A percentile compares a stretch with the other conserved stretches of the same genome.
Evolutionary conservation across 345 rosid genomes (phyloP).

Genomic region (Aquilaria malaccensis): DNA sequence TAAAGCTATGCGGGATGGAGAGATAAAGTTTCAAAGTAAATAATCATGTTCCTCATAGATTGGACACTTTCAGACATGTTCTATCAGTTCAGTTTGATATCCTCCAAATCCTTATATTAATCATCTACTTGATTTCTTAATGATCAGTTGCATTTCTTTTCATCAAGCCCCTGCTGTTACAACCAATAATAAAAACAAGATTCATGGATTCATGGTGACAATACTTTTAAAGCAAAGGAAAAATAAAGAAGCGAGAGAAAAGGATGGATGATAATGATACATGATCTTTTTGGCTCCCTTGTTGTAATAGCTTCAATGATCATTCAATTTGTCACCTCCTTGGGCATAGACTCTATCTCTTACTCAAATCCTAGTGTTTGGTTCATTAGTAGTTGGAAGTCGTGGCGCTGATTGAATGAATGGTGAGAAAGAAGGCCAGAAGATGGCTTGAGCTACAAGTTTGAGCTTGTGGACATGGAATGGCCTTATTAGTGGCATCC

Average conservation of each 20-base stretch:
- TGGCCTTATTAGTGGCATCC: constrained; percentile 51
- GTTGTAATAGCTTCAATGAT: constrained; percentile 93
- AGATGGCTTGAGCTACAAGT: constrained; percentile 84
- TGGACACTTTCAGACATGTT: not conserved
- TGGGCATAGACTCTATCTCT: constrained; percentile 81
- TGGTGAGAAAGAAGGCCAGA: constrained; percentile 85
- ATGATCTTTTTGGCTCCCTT: constrained; percentile 85
- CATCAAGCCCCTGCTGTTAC: constrained; percentile 43
- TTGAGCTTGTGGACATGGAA: constrained; percentile 67
- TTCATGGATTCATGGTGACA: constrained; percentile 51
- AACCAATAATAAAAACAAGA: constrained; percentile 14
- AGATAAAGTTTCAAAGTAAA: too few relatives aligned
- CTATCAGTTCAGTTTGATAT: not conserved
- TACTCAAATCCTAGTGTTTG: constrained; percentile 89
- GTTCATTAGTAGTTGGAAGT: constrained; percentile 91
- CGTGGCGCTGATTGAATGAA: constrained; percentile 93
- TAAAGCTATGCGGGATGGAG: too few relatives aligned
- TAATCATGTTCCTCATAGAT: not conserved
- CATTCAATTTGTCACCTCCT: constrained; percentile 89
- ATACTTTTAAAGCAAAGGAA: constrained; percentile 58
- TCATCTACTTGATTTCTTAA: not conserved
- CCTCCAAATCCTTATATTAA: not conserved
- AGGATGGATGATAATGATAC: constrained; percentile 91
- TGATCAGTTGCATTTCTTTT: not conserved
- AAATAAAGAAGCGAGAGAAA: constrained; percentile 62